Base-by-base conservation (phyloP, 768 basidiomycete genomes). In the Hygrophoropsis aurantiaca region DNA sequence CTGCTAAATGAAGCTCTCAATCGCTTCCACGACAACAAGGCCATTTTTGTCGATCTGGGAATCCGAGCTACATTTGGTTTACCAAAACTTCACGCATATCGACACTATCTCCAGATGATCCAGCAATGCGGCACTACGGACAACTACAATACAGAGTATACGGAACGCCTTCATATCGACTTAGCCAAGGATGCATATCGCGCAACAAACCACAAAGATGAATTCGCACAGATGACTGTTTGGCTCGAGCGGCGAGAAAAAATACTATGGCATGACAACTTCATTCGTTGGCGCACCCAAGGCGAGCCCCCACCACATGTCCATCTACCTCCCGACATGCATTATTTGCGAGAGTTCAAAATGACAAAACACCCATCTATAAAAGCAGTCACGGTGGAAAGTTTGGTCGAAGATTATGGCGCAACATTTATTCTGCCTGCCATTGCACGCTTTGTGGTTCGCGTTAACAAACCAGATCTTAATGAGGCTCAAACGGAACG, bases 191-290 rank as follows among this genome's bases (percentile, higher is more conserved):
- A n/a, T n/a, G n/a, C n/a, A n/a, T n/a, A n/a, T n/a, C n/a, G n/a
- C n/a, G n/a, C n/a, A n/a, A n/a, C n/a, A n/a, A 75, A 72, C 49
- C 50, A 48, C 16, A 64, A 62, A 19, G 66, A 74, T 16, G 60
- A 70, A 40, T 65, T 55, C 16, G 16, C 47, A 8, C 72, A 73
- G 45, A 74, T 74, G 73, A 67, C 65, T 5, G 11, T 40, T 2
- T 72, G 69, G 70, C 55, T 74, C 0, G 58, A 69, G 34, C 57
- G 61, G 1, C 44, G 53, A 26, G 69, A 73, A 52, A 65, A 68
- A 45, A 47, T 71, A 7, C 34, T 53, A 16, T 55, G 41, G 1
- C 60, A 57, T 49, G 47, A 53, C 5, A 55, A 54, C 11, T 64
- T 53, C 37, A 49, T 70, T 8, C 11, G 40, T 16, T 66, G 60